These are phyloP conservation scores for Apostasia ramifera DNA, from an alignment of 106 monocot genomes.

Conservation along the genomic window DNA sequence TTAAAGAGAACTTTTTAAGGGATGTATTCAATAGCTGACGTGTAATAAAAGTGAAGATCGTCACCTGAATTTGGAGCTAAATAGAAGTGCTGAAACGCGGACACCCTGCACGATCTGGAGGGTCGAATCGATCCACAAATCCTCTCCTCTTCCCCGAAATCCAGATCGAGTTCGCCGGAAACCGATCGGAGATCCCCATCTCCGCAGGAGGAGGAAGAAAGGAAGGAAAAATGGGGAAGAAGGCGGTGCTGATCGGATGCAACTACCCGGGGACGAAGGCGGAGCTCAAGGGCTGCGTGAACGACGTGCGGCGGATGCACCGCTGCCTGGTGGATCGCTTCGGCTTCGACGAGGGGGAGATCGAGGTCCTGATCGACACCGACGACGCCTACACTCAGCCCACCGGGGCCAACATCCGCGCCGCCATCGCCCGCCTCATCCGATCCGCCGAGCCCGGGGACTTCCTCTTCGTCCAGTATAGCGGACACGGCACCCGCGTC, in stretches of 20 bases:
- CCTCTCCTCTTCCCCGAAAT: too few species aligned
- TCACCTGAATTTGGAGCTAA: neutral
- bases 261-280: slow-evolving; percentile 48
- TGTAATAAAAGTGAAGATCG: neutral
- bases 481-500: slow-evolving; percentile 63
- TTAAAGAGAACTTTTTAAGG: neutral
- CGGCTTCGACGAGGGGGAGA: slow-evolving; percentile 52
- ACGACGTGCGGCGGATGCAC: slow-evolving; percentile 64
- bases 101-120: too few species aligned
- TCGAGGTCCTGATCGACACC: slow-evolving; percentile 63
- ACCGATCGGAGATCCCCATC: too few species aligned
- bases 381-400: slow-evolving; percentile 36
- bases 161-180: too few species aligned
- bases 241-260: slow-evolving; percentile 22
- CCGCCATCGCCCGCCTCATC: slow-evolving; percentile 32
- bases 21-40: neutral
- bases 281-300: slow-evolving; percentile 77
- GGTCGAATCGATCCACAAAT: too few species aligned
- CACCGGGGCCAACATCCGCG: slow-evolving; percentile 65
- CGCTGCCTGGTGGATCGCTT: slow-evolving; percentile 47
- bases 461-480: slow-evolving; percentile 62
- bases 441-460: slow-evolving; percentile 36
- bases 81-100: too few species aligned
- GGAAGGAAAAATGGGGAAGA: slow-evolving; percentile 1
- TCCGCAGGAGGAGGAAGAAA: too few species aligned